phyloP scores from a whole-genome alignment of 129 eudicot genomes.

The carrot (Daucus carota) region DNA sequence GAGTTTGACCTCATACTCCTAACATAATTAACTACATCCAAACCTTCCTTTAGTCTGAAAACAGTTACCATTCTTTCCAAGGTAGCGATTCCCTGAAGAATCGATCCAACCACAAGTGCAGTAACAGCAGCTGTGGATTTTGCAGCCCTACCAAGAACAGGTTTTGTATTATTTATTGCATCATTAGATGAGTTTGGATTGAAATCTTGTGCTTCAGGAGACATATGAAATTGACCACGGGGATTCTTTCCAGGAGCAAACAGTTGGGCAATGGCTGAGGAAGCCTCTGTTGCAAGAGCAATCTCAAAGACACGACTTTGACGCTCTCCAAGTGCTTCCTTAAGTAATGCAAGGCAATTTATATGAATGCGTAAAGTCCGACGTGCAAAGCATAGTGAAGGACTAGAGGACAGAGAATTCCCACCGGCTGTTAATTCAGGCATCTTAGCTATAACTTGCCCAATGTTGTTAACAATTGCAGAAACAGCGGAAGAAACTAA shows the following conservation, averaged over 20 bases:
- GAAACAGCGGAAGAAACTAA: constrained; percentile 89
- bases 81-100: constrained; percentile 80
- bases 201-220: constrained; percentile 63
- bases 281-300: constrained; percentile 96
- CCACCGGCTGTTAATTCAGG: constrained; percentile 48
- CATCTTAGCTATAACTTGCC: constrained; percentile 67
- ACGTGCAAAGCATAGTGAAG: constrained; percentile 47
- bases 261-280: constrained; percentile 68
- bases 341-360: constrained; percentile 55
- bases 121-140: constrained; percentile 70
- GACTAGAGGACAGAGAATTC: constrained; percentile 32
- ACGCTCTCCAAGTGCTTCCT: constrained; percentile 95
- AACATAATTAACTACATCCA: constrained; percentile 70
- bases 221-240: constrained; percentile 65
- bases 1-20: constrained; percentile 62
- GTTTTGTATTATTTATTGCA: constrained; percentile 30
- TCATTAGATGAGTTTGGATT: constrained; percentile 38
- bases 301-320: constrained; percentile 95
- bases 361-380: constrained; percentile 61
- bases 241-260: constrained; percentile 64
- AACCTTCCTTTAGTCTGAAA: constrained; percentile 77
- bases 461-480: constrained; percentile 70
- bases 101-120: constrained; percentile 71
- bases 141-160: constrained; percentile 44
- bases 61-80: constrained; percentile 88